Percentiles rank a stretch among this genome's conserved stretches.
phyloP scores from a whole-genome alignment of 371 early-diverging fungal genomes.

The Mucor piriformis region DNA sequence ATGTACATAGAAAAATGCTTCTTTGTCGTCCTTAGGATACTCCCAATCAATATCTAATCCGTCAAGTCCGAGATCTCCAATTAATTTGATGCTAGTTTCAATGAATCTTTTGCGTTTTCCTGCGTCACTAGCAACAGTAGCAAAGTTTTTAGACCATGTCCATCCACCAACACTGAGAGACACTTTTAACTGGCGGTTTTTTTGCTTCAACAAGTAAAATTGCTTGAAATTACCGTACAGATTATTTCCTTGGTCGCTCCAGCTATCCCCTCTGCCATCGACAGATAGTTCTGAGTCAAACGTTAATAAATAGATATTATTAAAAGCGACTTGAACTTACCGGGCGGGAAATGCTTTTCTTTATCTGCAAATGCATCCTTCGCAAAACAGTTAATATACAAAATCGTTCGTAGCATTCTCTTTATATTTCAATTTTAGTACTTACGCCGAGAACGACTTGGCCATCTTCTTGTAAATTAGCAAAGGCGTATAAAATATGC shows the following conservation, averaged over 20 bases:
- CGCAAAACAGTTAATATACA: no score
- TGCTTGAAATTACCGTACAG: conserved; percentile 82
- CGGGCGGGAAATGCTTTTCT: conserved; percentile 48
- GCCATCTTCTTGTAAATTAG: conserved; percentile 74
- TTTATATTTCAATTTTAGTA: no score
- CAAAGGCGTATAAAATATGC: conserved; percentile 89
- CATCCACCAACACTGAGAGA: conserved; percentile 88
- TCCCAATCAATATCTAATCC: conserved; percentile 85
- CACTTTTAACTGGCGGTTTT: conserved; percentile 66
- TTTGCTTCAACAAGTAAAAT: conserved; percentile 75
- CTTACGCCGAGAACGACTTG: conserved; percentile 62
- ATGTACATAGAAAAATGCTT: conserved; percentile 75
- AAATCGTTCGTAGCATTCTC: no score
- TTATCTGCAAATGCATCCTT: conserved; percentile 51
- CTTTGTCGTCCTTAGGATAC: conserved; percentile 75
- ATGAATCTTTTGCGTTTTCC: conserved; percentile 65
- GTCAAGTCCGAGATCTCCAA: conserved; percentile 63
- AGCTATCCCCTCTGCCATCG: conserved; percentile 57
- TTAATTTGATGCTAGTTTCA: conserved; percentile 55
- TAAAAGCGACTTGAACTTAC: conserved; percentile 3
- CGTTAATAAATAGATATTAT: background rate
- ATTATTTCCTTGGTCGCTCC: conserved; percentile 68
- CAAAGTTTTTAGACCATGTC: conserved; percentile 86
- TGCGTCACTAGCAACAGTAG: conserved; percentile 65
- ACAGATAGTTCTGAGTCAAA: conserved; percentile 35